Base-by-base conservation (phyloP, 495 filamentous ascomycete species). In the Cairneyella variabilis region DNA sequence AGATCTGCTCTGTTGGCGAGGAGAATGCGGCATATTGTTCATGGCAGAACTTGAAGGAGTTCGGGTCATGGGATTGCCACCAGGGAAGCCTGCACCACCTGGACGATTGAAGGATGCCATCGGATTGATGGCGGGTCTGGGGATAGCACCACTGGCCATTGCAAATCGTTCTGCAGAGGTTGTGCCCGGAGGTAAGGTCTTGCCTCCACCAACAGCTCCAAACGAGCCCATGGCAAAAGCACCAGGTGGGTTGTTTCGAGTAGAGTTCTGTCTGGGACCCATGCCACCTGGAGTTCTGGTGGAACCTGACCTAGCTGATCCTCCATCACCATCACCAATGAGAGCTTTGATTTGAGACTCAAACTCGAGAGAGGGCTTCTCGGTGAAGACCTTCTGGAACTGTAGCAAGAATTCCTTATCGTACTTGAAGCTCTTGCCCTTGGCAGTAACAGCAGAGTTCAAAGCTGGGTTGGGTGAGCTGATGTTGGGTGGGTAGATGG, bases 361-460 rank as follows among this genome's bases (percentile, higher is more conserved):
- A 83, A 96, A 98, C 60, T 97, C 91, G 12, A 89, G 58, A 2
- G 90, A 91, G 9, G 93, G 93, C 69, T 97, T 95, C 70, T 98
- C 93, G 49, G 85, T 93, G 71, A 96, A 99, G 2, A 90, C 88
- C 47, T 74, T 72, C 73, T 97, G 85, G 78, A 99, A 99, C 64
- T 99, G 95, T n/a, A 97, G 76, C 69, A 99, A 74, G 78, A 99
- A 99, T 43, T 89, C 83, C 52, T 88, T 87, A 67, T 97, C 89
- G 71, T 99, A 99, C 64, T 91, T 89, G 78, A 96, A 96, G 18
- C 75, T 75, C 63, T 88, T 91, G 59, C 85, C 83, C 57, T 86
- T 86, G 51, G 76, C 80, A 3, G 86, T 78, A 16, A 86, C 84
- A 41, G 74, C 83, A 23, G 79, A 71, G 64, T 96, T 99, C 40